Conservation (phyloP, 345 rosid species). For the Conringia planisiliqua region DNA sequence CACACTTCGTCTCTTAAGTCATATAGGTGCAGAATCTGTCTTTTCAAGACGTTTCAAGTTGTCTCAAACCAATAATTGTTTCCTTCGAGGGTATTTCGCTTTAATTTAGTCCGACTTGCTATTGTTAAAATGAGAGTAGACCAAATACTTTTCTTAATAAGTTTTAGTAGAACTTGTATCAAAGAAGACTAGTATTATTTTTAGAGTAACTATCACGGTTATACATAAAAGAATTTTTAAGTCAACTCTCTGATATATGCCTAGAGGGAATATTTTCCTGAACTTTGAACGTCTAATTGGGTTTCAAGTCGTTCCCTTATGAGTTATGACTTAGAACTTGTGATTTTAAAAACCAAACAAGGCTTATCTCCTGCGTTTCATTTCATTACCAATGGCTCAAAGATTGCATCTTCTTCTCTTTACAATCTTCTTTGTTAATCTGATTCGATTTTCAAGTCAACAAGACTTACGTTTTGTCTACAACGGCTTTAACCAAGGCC, state of each 20-base stretch:
- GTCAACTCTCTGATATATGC: constrained; percentile 3
- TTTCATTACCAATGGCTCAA: constrained; percentile 18
- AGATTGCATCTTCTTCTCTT: not conserved
- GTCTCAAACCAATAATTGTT: not conserved
- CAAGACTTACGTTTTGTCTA: constrained; percentile 34
- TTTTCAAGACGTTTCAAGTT: not conserved
- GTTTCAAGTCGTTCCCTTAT: not conserved
- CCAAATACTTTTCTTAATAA: not conserved
- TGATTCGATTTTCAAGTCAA: constrained; percentile 26
- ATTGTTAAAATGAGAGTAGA: constrained; percentile 2
- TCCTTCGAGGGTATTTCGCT: not conserved
- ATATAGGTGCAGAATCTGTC: not conserved
- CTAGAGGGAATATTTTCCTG: not conserved
- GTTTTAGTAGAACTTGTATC: not conserved
- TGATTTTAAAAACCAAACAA: not conserved
- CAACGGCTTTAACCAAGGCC: constrained; percentile 39
- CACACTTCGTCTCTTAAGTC: not conserved
- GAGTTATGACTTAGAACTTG: not conserved
- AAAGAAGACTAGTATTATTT: not conserved
- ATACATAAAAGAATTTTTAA: not conserved
- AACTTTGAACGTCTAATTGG: constrained; percentile 2
- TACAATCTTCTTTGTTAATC: not conserved
- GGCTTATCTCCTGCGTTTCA: not conserved
- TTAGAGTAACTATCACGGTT: constrained; percentile 2
- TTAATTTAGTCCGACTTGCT: not conserved